Conservation (phyloP, 257 asterid genomes). For the Fraxinus cuspidata region DNA sequence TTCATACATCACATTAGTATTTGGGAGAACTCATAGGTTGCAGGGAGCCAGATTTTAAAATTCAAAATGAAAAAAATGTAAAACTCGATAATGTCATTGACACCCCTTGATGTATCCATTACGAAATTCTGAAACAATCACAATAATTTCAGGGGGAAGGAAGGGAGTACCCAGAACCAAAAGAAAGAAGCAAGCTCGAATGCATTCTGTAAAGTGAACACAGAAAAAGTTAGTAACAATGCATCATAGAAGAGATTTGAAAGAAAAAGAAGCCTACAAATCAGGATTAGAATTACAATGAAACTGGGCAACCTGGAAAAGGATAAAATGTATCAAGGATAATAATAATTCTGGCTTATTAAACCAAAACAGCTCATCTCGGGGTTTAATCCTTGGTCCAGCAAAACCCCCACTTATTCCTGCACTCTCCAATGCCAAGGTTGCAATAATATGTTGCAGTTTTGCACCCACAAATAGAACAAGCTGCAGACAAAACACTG, state of each 20-base stretch:
- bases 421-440: slow-evolving; percentile 94
- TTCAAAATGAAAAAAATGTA: not conserved
- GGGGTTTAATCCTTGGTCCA: slow-evolving; percentile 68
- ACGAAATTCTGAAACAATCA: not conserved
- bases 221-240: not conserved
- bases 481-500: slow-evolving; percentile 52
- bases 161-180: slow-evolving; percentile 93
- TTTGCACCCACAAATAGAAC: slow-evolving; percentile 91
- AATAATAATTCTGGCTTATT: slow-evolving; percentile 79
- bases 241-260: not conserved
- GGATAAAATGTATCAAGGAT: slow-evolving; percentile 83
- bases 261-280: not conserved
- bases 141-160: slow-evolving; percentile 17
- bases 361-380: slow-evolving; percentile 98
- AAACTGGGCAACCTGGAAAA: slow-evolving; percentile 76
- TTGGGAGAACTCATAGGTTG: not conserved
- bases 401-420: slow-evolving; percentile 58
- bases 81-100: not conserved
- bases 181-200: slow-evolving; percentile 95
- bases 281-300: not conserved
- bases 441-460: slow-evolving; percentile 92
- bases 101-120: not conserved
- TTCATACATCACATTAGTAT: not conserved
- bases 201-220: slow-evolving; percentile 45
- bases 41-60: no score